Evolutionary conservation across 2,329 filamentous ascomycete genomes (phyloP), one percentile per base, ranked within the genome.

Genomic region (Xylariaceae sp.): DNA sequence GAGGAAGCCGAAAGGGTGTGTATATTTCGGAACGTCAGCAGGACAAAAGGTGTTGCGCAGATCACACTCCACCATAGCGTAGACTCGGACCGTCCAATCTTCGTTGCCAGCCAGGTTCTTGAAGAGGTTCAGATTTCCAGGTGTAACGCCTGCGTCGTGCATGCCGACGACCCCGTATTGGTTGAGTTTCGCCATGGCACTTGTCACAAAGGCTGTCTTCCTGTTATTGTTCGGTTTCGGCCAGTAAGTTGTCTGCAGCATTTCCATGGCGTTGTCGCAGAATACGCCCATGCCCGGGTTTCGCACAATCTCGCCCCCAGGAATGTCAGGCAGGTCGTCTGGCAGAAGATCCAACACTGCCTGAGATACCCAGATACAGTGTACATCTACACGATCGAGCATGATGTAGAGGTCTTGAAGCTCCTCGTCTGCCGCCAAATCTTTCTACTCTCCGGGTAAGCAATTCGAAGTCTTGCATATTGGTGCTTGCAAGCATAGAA

Each of bases 261-360:
- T 65, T 39, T 84, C 80, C 77, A 87, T 86, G 19, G 85, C 84
- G 60, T 87, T 87, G 65, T 89, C 85, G 61, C 85, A 89, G 58
- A 88, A 87, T 10, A 88, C 83, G 39, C 85, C 85, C 59, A 77
- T 73, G 0, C 82, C 82, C 0, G 84, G 83, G 3, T 80, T 68
- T 30, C 76, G 73, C 12, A 85, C 65, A 11, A 87, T 76, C 51
- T 86, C 82, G 1, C 85, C 85, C 11, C 84, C 85, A 1, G 82
- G 81, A 1, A 83, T 63, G 48, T 78, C 74, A 2, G 75, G 70
- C 22, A 78, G 55, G 9, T 77, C 72, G 1, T 68, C 58, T 0
- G 83, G 78, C 6, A 89, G 74, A 1, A 87, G 72, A 42, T 76
- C 68, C 2, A 88, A 72, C 2, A 88, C 80, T 15, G 82, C 74